Percentiles rank a stretch among this genome's conserved stretches.
Evolutionary conservation across 2,329 filamentous ascomycete genomes (phyloP).

Genomic region (Fusarium concolor): DNA sequence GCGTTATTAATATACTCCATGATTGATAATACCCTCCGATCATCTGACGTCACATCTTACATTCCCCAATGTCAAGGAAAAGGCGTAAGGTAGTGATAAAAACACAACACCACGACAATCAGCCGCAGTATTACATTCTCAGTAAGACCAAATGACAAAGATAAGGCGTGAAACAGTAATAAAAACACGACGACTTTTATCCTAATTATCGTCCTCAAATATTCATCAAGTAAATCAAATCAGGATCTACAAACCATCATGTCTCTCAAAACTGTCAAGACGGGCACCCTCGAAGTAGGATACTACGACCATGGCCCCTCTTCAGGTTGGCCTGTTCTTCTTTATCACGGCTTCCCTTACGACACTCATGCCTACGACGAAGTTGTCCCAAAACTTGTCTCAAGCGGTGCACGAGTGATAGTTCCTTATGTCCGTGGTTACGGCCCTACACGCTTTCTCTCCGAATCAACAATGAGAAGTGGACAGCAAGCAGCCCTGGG

Average conservation of each 20-base stretch:
- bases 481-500: conserved; percentile 13
- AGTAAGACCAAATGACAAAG: neutral
- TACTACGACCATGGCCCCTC: conserved; percentile 3
- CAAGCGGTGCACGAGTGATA: neutral
- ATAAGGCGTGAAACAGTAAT: neutral
- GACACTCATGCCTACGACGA: conserved; percentile 13
- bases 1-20: no score
- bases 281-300: neutral
- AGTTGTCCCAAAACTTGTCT: neutral
- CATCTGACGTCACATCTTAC: conserved; percentile 1
- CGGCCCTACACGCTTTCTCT: conserved; percentile 6
- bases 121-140: no score
- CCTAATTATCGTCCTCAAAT: accelerated
- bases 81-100: neutral
- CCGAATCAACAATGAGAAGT: conserved; percentile 1
- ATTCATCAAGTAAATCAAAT: neutral
- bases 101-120: neutral
- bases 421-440: conserved; percentile 6
- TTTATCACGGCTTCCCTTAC: conserved; percentile 22
- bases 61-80: conserved; percentile 3
- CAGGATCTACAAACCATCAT: neutral
- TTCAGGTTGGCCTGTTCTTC: conserved; percentile 8
- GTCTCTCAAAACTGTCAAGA: conserved; percentile 1
- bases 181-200: neutral
- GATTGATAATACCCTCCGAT: neutral